Conservation (phyloP, 1,284 basidiomycete species). For the Heterobasidion occidentale region DNA sequence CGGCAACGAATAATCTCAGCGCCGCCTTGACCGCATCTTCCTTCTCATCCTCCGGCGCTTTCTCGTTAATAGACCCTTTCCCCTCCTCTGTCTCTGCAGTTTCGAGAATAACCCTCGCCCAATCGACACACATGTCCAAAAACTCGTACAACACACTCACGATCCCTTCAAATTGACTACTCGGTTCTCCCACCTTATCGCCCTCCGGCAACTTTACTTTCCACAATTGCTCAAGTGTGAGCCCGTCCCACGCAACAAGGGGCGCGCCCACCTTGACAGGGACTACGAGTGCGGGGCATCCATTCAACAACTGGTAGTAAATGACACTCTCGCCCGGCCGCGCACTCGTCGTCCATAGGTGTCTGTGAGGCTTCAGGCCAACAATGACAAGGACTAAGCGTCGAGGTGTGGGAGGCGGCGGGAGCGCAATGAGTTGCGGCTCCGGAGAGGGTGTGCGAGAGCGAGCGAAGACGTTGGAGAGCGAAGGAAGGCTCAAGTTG, state of each 20-base stretch:
- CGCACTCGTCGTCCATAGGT: constrained; percentile 49
- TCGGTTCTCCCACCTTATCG: constrained; percentile 17
- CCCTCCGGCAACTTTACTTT: constrained; percentile 35
- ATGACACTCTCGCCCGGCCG: constrained; percentile 56
- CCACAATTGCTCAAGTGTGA: constrained; percentile 53
- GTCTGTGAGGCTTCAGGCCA: constrained; percentile 52
- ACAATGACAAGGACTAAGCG: constrained; percentile 48
- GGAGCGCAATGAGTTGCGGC: constrained; percentile 32
- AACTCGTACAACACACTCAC: constrained; percentile 50
- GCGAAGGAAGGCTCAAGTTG: constrained; percentile 17
- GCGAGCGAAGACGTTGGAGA: constrained; percentile 32
- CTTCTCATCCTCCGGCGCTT: constrained; percentile 15
- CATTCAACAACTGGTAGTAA: constrained; percentile 52
- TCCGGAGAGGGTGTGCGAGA: constrained; percentile 46
- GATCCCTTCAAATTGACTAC: constrained; percentile 40
- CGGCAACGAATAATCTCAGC: constrained; percentile 41
- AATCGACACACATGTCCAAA: constrained; percentile 53
- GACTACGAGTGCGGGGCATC: constrained; percentile 51
- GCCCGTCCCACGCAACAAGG: constrained; percentile 51
- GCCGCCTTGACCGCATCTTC: constrained; percentile 36
- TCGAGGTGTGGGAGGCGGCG: constrained; percentile 36
- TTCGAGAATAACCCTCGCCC: constrained; percentile 37
- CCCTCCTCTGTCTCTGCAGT: constrained; percentile 9
- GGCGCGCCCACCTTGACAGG: constrained; percentile 53
- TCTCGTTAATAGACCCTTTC: constrained; percentile 15